These are phyloP conservation scores for Penicillium ucsense DNA, from an alignment of 495 filamentous ascomycete species.

Conservation along the genomic window DNA sequence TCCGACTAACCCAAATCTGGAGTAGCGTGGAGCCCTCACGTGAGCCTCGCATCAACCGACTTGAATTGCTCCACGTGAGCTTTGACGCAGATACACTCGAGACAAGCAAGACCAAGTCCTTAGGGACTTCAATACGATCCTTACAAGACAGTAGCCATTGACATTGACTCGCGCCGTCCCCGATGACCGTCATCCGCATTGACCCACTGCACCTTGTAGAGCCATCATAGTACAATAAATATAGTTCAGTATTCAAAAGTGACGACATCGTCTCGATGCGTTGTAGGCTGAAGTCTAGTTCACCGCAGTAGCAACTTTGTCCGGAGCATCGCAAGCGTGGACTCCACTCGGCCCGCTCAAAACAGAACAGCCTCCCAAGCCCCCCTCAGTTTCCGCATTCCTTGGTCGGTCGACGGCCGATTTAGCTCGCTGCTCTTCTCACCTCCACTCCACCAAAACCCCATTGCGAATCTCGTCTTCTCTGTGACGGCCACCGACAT, in stretches of 20 bases:
- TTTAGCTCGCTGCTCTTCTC: constrained; percentile 11
- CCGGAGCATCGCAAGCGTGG: constrained; percentile 6
- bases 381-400: constrained; percentile 19
- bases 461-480: constrained; percentile 4
- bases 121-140: too few relatives aligned
- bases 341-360: constrained; percentile 23
- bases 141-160: too few relatives aligned
- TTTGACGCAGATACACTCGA: too few relatives aligned
- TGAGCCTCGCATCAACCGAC: constrained; percentile 4
- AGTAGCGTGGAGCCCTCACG: constrained; percentile 4
- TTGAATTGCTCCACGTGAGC: constrained; percentile 10
- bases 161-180: too few relatives aligned
- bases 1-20: constrained; percentile 4
- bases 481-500: constrained; percentile 6
- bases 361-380: constrained; percentile 8
- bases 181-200: neutral
- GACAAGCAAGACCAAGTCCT: too few relatives aligned
- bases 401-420: constrained; percentile 11
- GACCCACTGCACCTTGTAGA: neutral
- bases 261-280: neutral
- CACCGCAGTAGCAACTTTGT: neutral
- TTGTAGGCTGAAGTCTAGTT: too few relatives aligned
- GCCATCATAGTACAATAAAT: too few relatives aligned
- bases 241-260: neutral
- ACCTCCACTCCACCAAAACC: constrained; percentile 8